Evolutionary conservation across 129 eudicot species (phyloP).

Genomic region (Kitagawia praeruptora): DNA sequence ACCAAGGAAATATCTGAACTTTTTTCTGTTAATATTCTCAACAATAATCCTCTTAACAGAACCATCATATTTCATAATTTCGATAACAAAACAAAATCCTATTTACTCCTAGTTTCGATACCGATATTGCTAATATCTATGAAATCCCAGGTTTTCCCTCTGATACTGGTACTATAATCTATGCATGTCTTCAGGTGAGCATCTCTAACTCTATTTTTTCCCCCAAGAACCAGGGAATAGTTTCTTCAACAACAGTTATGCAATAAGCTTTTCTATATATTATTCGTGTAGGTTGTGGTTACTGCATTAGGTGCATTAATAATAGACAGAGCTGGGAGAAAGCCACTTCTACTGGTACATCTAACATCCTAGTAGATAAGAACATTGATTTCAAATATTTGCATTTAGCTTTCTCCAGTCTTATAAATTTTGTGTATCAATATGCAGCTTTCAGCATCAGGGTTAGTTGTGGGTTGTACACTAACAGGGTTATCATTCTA

Average conservation of each 20-base stretch:
- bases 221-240: not conserved
- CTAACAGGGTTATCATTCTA: conserved; percentile 43
- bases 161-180: conserved; percentile 36
- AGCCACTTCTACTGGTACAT: conserved; percentile 79
- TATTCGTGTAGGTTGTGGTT: conserved; percentile 36
- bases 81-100: not conserved
- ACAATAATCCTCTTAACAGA: not conserved
- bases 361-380: conserved; percentile 4
- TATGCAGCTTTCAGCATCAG: conserved; percentile 42
- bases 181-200: conserved; percentile 45
- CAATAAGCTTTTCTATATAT: not conserved
- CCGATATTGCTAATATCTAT: not conserved
- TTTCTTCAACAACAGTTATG: not conserved
- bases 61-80: not conserved
- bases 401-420: not conserved
- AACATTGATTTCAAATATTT: not conserved
- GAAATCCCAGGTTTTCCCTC: conserved; percentile 34
- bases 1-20: not conserved
- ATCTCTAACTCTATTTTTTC: conserved; percentile 1
- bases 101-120: not conserved
- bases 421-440: not conserved
- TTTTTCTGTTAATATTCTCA: not conserved
- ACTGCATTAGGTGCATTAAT: conserved; percentile 66
- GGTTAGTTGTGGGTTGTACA: conserved; percentile 41
- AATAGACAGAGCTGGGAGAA: conserved; percentile 91